Conservation (phyloP, 2,329 filamentous ascomycete species). For the Akanthomyces muscarius region DNA sequence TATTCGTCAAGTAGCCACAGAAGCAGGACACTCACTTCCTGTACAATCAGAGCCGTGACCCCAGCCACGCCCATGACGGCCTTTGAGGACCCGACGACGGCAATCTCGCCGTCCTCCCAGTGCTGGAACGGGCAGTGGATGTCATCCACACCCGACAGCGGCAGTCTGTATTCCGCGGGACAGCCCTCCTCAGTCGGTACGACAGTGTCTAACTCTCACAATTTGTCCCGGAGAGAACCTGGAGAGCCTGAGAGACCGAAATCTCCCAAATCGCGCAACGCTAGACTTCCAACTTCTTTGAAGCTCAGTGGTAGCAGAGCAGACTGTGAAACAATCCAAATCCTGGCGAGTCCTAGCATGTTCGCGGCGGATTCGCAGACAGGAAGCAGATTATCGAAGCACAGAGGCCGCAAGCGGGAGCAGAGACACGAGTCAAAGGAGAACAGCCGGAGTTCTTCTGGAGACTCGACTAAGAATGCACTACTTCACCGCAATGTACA, state of each 20-base stretch:
- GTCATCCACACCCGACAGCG: too few relatives aligned
- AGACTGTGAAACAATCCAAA: neutral
- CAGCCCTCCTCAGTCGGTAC: neutral
- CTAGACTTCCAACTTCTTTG: neutral
- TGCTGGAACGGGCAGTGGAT: neutral
- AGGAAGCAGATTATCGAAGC: neutral
- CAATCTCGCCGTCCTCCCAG: neutral
- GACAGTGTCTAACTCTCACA: neutral
- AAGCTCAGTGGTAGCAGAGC: too few relatives aligned
- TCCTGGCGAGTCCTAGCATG: neutral
- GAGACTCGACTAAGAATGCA: neutral
- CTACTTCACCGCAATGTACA: neutral
- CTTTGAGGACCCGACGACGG: neutral
- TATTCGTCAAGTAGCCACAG: neutral
- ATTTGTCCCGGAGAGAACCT: neutral
- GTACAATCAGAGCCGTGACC: too few relatives aligned
- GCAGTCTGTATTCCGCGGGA: neutral
- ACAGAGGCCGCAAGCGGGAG: neutral
- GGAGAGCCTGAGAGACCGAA: neutral
- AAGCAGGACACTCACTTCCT: too few relatives aligned
- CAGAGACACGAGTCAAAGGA: neutral
- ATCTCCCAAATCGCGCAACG: constrained; percentile 1
- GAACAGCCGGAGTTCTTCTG: neutral
- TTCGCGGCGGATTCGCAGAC: neutral
- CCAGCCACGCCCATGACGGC: neutral